Conservation (phyloP, 2,329 filamentous ascomycete genomes). For the Colletotrichum sp. region DNA sequence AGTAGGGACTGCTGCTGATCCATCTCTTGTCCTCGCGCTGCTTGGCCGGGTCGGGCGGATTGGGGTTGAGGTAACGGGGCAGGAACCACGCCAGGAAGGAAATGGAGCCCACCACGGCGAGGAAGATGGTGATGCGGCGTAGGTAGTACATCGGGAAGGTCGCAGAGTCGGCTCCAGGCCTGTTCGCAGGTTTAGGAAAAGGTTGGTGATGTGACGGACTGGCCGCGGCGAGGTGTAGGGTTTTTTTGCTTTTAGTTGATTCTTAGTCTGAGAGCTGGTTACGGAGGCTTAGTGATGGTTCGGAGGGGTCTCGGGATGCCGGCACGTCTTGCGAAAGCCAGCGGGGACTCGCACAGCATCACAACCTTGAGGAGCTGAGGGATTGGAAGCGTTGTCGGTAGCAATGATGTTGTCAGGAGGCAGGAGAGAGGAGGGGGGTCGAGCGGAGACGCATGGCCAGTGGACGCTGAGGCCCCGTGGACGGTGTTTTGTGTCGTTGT, state of each 20-base stretch:
- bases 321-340: slow-evolving; percentile 14
- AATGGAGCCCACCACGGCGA: slow-evolving; percentile 44
- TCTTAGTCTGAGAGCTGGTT: not conserved
- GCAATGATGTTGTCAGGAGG: not conserved
- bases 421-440: not conserved
- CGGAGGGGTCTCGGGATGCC: slow-evolving; percentile 15
- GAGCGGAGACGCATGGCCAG: slow-evolving; percentile 14
- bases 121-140: slow-evolving; percentile 45
- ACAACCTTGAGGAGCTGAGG: not conserved
- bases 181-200: not conserved
- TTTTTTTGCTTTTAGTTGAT: not conserved
- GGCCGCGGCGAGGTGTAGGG: not conserved
- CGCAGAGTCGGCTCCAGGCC: slow-evolving; percentile 11
- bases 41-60: slow-evolving; percentile 65
- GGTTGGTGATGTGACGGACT: not conserved
- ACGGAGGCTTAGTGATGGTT: slow-evolving; percentile 16
- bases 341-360: slow-evolving; percentile 15
- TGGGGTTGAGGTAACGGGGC: slow-evolving; percentile 64
- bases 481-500: slow-evolving; percentile 14
- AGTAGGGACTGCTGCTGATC: slow-evolving; percentile 74
- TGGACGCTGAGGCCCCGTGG: slow-evolving; percentile 16
- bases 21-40: slow-evolving; percentile 67
- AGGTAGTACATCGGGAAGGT: slow-evolving; percentile 47
- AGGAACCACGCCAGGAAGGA: slow-evolving; percentile 55
- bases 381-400: not conserved